These are phyloP conservation scores for Lonicera japonica DNA, from an alignment of 129 eudicot species.

Conservation along the genomic window DNA sequence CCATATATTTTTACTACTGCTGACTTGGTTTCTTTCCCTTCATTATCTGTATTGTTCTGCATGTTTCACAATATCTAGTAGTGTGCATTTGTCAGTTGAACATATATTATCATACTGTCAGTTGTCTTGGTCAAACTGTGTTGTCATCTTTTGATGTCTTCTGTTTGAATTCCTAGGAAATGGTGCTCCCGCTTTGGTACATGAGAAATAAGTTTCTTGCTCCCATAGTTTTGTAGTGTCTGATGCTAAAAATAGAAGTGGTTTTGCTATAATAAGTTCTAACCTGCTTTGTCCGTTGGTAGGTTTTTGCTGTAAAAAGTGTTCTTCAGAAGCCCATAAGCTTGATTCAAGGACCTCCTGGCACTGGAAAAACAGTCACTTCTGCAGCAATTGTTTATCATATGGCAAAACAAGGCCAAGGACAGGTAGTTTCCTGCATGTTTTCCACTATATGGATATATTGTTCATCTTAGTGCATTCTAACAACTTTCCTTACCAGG, in stretches of 20 bases:
- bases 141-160: not conserved
- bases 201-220: not conserved
- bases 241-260: not conserved
- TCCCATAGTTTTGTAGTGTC: not conserved
- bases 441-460: not conserved
- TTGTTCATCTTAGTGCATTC: not conserved
- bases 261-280: not conserved
- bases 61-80: not conserved
- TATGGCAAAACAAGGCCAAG: conserved; percentile 98
- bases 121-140: not conserved
- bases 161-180: not conserved
- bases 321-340: conserved; percentile 95
- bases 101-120: not conserved
- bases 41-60: no score
- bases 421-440: conserved; percentile 55
- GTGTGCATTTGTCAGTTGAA: not conserved
- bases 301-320: conserved; percentile 96
- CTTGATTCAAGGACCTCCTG: conserved; percentile 96
- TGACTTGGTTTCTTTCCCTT: no score
- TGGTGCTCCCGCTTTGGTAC: not conserved
- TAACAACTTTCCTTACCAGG: conserved; percentile 32
- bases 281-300: conserved; percentile 8
- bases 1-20: no score
- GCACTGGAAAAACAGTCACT: conserved; percentile 94
- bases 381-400: conserved; percentile 98